Evolutionary conservation across 306 rosid genomes (phyloP), one percentile per base, ranked within the genome.

Genomic region (Alnus rubra): DNA sequence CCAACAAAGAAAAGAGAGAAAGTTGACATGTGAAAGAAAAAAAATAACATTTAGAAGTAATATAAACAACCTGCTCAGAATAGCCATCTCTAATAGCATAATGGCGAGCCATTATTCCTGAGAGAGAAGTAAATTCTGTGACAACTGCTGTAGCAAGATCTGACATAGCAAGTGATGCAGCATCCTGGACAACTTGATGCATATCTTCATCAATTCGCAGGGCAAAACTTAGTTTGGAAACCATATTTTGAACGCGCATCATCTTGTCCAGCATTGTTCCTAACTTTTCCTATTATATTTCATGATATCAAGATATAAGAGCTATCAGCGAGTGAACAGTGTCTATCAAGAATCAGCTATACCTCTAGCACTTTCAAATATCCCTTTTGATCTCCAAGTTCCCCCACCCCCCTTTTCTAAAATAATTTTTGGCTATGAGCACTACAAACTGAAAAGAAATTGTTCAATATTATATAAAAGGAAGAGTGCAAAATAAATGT

Each of bases 201-300:
- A 75, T 73, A 64, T 79, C 86, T 70, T 86, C 88, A 78, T 75
- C 79, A 56, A 89, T 85, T 78, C 82, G 85, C 80, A 94, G 83
- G 54, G 87, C 83, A 50, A 79, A 85, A 83, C 90, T 78, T 64
- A 92, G 89, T 69, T 85, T 77, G 79, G 77, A 51, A 69, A 89
- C 91, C 79, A 82, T 86, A 60, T 80, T 84, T 84, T 92, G 87
- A 44, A 94, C 67, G 42, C 97, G 95, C 63, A 76, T 88, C 89
- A 91, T 85, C 90, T 94, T 94, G 89, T 94, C 98, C 83, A 94
- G 86, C 95, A 94, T 89, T 77, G 98, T 91, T 75, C 98, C 98
- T 53, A 94, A 88, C 85, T 91, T 94, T 76, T 94, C 98, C 98
- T 92, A 81, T 86, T 79, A 52, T 47, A 63, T 83, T 80, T 58